A percentile compares a stretch with the other conserved stretches of the same genome.
These are phyloP conservation scores for Onygenales sp. DNA, from an alignment of 2,329 filamentous ascomycete genomes.

Conservation along the genomic window DNA sequence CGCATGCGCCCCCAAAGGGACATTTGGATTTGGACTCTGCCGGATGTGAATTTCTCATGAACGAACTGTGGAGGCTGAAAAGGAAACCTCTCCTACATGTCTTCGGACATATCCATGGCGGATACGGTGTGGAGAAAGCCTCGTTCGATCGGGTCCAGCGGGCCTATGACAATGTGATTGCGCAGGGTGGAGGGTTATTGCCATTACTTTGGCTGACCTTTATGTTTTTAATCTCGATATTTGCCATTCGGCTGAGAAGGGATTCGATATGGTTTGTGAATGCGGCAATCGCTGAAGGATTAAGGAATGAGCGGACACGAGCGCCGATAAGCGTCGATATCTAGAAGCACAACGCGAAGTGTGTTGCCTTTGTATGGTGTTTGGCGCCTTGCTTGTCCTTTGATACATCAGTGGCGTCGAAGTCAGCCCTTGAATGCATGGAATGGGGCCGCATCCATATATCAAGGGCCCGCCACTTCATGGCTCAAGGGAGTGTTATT, in stretches of 20 bases:
- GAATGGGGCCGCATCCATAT: too few relatives aligned
- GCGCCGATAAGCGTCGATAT: slow-evolving; percentile 2
- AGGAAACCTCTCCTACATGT: slow-evolving; percentile 61
- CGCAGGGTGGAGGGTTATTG: slow-evolving; percentile 2
- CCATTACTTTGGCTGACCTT: background rate
- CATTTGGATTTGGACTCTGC: slow-evolving; percentile 49
- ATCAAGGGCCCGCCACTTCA: too few relatives aligned
- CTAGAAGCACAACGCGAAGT: background rate
- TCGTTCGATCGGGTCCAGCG: slow-evolving; percentile 61
- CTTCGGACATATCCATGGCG: slow-evolving; percentile 71
- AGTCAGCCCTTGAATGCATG: too few relatives aligned
- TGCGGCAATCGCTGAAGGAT: slow-evolving; percentile 8
- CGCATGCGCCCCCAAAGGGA: slow-evolving; percentile 63
- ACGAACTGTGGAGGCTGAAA: slow-evolving; percentile 57
- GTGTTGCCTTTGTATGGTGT: background rate
- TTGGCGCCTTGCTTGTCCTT: background rate
- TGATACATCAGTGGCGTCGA: too few relatives aligned
- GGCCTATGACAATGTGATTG: slow-evolving; percentile 52
- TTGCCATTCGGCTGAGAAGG: background rate
- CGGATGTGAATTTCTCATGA: slow-evolving; percentile 57
- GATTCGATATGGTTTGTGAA: slow-evolving; percentile 7
- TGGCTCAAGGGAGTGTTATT: too few relatives aligned
- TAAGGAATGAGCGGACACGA: slow-evolving; percentile 9
- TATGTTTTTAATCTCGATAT: background rate
- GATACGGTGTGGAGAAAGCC: slow-evolving; percentile 53